Evolutionary conservation across 148 eudicot genomes (phyloP), one percentile per base, ranked within the genome.

Genomic region (Chenopodium album): DNA sequence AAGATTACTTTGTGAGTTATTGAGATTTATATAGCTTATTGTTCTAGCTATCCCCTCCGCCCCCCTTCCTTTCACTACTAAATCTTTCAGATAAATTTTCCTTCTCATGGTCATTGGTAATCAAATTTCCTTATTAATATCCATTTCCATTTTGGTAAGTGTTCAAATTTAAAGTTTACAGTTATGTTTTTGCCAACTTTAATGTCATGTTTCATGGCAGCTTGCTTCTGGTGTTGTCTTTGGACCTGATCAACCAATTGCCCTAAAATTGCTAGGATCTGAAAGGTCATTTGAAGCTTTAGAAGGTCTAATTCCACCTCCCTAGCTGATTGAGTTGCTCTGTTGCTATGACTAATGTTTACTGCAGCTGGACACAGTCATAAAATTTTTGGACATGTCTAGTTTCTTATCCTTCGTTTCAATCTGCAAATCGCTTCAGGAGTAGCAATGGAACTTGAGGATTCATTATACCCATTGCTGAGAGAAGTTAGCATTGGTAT

Each of bases 381-480:
- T 59, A n/a, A 60, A 52, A 1, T 80, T 19, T 52, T 52, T 41
- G 63, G 31, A 52, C 23, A 66, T 74, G 60, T 50, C 62, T 22
- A 74, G 10, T 48, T 22, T 41, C 10, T 44, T 16, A 71, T 71
- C 44, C 5, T 23, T 47, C 41, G 10, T n/a, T 65, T 32, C 20
- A 26, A 83, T 29, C 37, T 63, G 32, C 12, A 31, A 76, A 28
- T 47, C 47, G 62, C 56, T 83, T 71, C 89, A 97, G 99, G 99
- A 79, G 99, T 97, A 73, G 99, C 99, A 48, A 97, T 97, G 99
- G 99, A 97, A 76, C 91, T 97, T 13, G 99, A 97, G 88, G 99
- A 94, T 83, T 97, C 99, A 4, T 84, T 97, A 66, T 97, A 48
- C 84, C 99, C 99, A 22, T 85, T 97, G 79, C 52, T 97, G 83